Conservation (phyloP, 164 flowering plant genomes). For the Nelumbo lutea region DNA sequence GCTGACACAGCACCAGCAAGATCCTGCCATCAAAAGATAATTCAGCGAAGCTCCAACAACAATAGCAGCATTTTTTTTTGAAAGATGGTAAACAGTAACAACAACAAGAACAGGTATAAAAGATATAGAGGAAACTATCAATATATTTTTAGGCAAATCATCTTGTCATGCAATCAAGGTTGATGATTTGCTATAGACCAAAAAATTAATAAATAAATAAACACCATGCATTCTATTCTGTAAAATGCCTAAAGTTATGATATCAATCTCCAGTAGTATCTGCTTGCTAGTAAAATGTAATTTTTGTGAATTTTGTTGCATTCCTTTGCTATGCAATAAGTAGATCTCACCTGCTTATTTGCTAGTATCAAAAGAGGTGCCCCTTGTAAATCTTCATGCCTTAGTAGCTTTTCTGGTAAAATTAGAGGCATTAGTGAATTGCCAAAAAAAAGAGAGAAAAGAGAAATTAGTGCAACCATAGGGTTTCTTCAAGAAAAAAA, state of each 20-base stretch:
- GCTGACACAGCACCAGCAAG: slow-evolving; percentile 65
- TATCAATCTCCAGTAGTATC: too few relatives aligned
- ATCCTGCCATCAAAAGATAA: slow-evolving; percentile 49
- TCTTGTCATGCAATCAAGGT: too few relatives aligned
- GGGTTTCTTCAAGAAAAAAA: not conserved
- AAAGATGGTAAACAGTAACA: not conserved
- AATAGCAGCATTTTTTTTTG: too few relatives aligned
- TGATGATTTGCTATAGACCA: too few relatives aligned
- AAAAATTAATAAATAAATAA: too few relatives aligned
- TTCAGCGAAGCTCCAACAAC: not conserved
- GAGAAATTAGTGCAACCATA: not conserved
- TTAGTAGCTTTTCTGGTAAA: slow-evolving; percentile 73
- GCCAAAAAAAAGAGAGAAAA: not conserved
- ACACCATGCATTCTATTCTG: too few relatives aligned
- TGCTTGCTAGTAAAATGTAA: too few relatives aligned
- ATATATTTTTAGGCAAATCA: too few relatives aligned
- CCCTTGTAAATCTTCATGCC: slow-evolving; percentile 88
- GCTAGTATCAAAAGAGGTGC: slow-evolving; percentile 91
- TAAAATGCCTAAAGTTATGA: too few relatives aligned
- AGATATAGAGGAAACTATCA: not conserved
- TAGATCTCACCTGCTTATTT: slow-evolving; percentile 76
- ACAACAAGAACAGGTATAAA: not conserved
- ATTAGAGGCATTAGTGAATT: slow-evolving; percentile 6
- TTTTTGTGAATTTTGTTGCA: too few relatives aligned
- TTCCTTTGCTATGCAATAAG: too few relatives aligned